Conservation (phyloP, 257 asterid genomes). For the Solanum paucissectum region DNA sequence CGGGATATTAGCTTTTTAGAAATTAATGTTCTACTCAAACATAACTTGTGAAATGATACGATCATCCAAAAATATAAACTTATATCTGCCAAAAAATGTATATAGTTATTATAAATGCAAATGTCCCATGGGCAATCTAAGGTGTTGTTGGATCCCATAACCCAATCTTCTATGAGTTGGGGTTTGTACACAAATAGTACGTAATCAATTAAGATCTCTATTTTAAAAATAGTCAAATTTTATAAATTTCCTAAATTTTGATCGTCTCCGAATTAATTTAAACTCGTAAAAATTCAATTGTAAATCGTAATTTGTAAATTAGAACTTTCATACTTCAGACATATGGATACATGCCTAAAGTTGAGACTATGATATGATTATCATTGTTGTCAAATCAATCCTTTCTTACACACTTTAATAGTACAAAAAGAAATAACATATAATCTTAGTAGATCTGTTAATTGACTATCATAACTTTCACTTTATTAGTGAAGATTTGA, state of each 20-base stretch:
- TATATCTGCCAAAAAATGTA: neutral
- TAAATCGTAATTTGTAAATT: no score
- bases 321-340: neutral
- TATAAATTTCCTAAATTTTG: neutral
- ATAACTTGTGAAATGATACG: neutral
- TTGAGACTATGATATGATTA: neutral
- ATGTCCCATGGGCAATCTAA: neutral
- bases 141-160: neutral
- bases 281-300: no score
- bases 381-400: neutral
- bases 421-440: no score
- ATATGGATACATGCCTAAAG: neutral
- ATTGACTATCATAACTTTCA: no score
- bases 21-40: neutral
- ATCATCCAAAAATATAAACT: neutral
- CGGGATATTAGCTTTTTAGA: neutral
- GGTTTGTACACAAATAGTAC: neutral
- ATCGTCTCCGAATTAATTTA: neutral
- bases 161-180: neutral
- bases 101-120: neutral
- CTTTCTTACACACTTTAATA: neutral
- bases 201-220: neutral
- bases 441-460: no score
- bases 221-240: no score
- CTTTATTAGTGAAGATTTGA: neutral